A percentile compares a stretch with the other conserved stretches of the same genome.
Evolutionary conservation across 2,329 filamentous ascomycete genomes (phyloP).

Genomic region (Amauroascus verrucosus): DNA sequence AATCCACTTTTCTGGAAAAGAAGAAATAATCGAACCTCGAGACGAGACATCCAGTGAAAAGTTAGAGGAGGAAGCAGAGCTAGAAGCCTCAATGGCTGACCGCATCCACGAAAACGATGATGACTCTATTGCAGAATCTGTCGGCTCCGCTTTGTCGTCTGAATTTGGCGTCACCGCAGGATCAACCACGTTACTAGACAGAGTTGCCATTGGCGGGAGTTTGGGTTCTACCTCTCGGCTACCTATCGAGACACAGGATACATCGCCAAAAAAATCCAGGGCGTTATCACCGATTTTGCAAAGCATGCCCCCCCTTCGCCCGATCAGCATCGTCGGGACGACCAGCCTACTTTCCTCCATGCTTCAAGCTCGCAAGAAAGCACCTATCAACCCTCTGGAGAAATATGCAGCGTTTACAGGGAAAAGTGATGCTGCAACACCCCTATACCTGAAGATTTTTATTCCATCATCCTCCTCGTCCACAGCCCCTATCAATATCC

Average conservation of each 20-base stretch:
- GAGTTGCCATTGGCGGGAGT: constrained; percentile 36
- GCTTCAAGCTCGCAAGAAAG: constrained; percentile 46
- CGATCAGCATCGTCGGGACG: constrained; percentile 47
- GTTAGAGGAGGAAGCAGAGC: constrained; percentile 23
- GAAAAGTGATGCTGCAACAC: constrained; percentile 46
- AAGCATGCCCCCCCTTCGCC: constrained; percentile 49
- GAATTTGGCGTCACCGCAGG: constrained; percentile 47
- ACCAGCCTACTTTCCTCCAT: constrained; percentile 50
- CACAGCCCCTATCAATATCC: constrained; percentile 48
- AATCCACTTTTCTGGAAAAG: constrained; percentile 37
- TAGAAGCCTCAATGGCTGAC: constrained; percentile 25
- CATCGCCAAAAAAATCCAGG: constrained; percentile 45
- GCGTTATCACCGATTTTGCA: constrained; percentile 43
- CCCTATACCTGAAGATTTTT: constrained; percentile 55
- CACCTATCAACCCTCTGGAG: constrained; percentile 51
- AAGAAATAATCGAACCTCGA: constrained; percentile 28
- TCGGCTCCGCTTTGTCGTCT: constrained; percentile 41
- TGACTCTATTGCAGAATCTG: constrained; percentile 41
- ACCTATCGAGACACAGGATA: neutral
- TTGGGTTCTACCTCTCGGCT: constrained; percentile 37
- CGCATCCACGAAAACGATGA: constrained; percentile 35
- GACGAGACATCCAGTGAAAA: constrained; percentile 16
- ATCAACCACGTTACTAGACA: constrained; percentile 48
- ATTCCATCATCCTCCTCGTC: constrained; percentile 49
- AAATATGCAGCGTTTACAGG: constrained; percentile 51